Base-by-base conservation (phyloP, 75 land plant species). In the Larix kaempferi region DNA sequence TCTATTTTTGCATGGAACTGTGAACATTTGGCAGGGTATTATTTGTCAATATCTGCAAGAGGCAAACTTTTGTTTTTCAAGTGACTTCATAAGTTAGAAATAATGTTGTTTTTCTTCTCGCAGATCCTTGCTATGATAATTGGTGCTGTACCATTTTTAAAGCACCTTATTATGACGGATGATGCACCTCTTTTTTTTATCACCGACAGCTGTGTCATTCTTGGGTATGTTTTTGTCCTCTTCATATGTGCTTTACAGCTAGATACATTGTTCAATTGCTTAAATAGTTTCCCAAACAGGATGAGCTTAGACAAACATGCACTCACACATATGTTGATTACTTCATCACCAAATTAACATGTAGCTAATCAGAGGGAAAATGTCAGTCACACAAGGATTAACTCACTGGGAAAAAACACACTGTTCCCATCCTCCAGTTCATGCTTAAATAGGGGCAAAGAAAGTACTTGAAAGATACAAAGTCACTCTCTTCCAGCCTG, bases 101-200 rank as follows among this genome's bases (percentile, higher is more conserved):
- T 23, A n/a, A n/a, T 56, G 10, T 74, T 74, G 75, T 56, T 55
- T 25, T 55, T 6, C 5, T 55, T 52, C 11, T 74, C 75, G 44
- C 84, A 94, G 93, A 64, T 94, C 57, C 75, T 94, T 59, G 95
- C 91, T 1, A 85, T 92, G 71, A 56, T 80, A 11, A 76, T 92
- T 72, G 95, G 95, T 64, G 83, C 78, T 11, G 62, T 87, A 22
- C 93, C 95, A 26, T 79, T 89, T 56, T 74, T 91, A 61, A 91
- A 91, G 88, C 58, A 73, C 23, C 81, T 93, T 12, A 85, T 93
- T 17, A 82, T 93, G 60, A 85, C 89, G 64, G 59, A 77, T 63
- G 88, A 87, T 84, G 93, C 92, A 71, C 96, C 96, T 26, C 76
- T 94, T 21, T 91, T 83, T 78, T 91, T 94, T 76, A 82, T 91